These are phyloP conservation scores for Melampsora allii-populina DNA, from an alignment of 1,284 basidiomycete species.

Conservation along the genomic window DNA sequence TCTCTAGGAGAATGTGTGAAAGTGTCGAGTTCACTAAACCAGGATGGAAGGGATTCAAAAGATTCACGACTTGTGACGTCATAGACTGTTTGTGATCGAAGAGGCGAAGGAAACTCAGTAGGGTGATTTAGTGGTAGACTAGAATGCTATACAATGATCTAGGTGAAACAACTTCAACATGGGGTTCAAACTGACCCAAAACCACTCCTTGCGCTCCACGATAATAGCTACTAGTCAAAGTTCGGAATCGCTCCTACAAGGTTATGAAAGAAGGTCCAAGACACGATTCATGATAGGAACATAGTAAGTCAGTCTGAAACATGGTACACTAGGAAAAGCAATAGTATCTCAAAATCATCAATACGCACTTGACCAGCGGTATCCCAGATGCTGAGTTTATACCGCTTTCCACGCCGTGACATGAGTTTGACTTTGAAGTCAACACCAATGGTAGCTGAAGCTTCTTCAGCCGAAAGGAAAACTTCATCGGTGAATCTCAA, in stretches of 20 bases:
- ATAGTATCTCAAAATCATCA: not conserved
- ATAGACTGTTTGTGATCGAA: conserved; percentile 63
- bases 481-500: conserved; percentile 94
- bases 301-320: too few relatives aligned
- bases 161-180: conserved; percentile 31
- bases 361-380: conserved; percentile 88
- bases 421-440: conserved; percentile 59
- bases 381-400: conserved; percentile 65
- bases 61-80: conserved; percentile 87
- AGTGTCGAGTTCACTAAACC: conserved; percentile 92
- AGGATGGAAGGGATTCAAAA: conserved; percentile 84
- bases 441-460: conserved; percentile 78
- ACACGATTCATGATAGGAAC: too few relatives aligned
- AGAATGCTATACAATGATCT: conserved; percentile 5
- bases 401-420: conserved; percentile 56
- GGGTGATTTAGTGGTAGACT: not conserved
- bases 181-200: conserved; percentile 60
- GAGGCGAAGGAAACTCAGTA: not conserved
- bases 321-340: too few relatives aligned
- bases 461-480: conserved; percentile 91
- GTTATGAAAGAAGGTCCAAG: not conserved
- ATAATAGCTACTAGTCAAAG: conserved; percentile 87
- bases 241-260: conserved; percentile 58
- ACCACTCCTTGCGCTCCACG: conserved; percentile 91
- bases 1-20: conserved; percentile 68